Base-by-base conservation (phyloP, 2,329 filamentous ascomycete species). In the Colletotrichum lindemuthianum region DNA sequence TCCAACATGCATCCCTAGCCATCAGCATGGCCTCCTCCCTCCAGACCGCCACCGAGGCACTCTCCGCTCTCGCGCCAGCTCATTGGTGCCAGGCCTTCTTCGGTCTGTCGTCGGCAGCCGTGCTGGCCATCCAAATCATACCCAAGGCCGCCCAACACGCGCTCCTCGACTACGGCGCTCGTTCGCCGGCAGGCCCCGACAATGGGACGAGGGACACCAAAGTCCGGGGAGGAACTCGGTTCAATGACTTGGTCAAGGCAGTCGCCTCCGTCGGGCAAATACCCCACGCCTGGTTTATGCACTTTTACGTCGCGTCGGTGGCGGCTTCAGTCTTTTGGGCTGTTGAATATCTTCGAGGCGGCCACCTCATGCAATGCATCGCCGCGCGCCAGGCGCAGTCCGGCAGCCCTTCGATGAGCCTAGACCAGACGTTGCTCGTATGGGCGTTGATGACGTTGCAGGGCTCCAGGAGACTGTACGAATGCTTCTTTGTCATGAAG, bases 231-330 rank as follows among this genome's bases (percentile, higher is more conserved):
- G 41, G 48, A 43, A 36, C 36, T 48, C 13, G 47, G 45, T 49
- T 63, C 58, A 34, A 41, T 36, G n/a, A 48, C 10, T 10, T 69
- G 8, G 40, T 59, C 44, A 65, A 60, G 48, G 53, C 63, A 5
- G 67, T 67, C 63, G 78, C 80, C 4, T 76, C 79, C 2, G 67
- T 77, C 48, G 78, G 78, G 69, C 86, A 87, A 73, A 90, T 97
- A 40, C 93, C 95, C 24, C 96, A 98, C 78, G 86, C 86, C 67
- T 98, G 92, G 89, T 98, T 98, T 76, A 85, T 84, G 47, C 91
- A 96, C 70, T 98, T 97, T 79, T 98, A 99, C 75, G 73, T 91
- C 57, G 75, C 88, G 40, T 95, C 92, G 4, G 78, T 93, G 5
- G 73, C 80, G 2, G 88, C 87, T 64, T 94, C 92, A 0, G 71